Evolutionary conservation across 2,329 filamentous ascomycete genomes (phyloP).

Genomic region (Alternaria brassicae): DNA sequence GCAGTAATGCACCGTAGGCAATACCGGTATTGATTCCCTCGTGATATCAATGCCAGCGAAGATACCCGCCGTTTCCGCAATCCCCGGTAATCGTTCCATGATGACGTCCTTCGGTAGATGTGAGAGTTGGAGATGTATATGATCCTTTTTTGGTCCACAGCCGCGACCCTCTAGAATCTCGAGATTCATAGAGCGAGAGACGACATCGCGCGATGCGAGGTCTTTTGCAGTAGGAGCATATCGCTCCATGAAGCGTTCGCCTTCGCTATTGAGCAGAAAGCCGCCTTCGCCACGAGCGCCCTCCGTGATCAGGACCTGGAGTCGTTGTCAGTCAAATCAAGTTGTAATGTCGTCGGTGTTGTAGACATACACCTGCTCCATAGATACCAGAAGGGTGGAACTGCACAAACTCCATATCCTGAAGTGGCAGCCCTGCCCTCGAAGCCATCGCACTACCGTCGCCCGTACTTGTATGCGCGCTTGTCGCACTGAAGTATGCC

Average conservation of each 20-base stretch:
- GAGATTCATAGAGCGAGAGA: constrained; percentile 58
- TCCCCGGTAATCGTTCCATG: constrained; percentile 57
- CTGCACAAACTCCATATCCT: constrained; percentile 61
- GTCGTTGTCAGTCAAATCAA: not conserved
- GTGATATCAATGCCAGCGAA: constrained; percentile 61
- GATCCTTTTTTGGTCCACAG: constrained; percentile 56
- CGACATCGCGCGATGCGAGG: constrained; percentile 58
- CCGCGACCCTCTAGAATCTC: constrained; percentile 58
- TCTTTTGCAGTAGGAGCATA: constrained; percentile 61
- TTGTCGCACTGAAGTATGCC: constrained; percentile 60
- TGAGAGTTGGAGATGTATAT: constrained; percentile 58
- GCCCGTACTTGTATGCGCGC: constrained; percentile 59
- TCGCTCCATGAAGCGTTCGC: constrained; percentile 61
- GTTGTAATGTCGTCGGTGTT: not conserved
- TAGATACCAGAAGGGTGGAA: constrained; percentile 61
- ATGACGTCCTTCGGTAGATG: constrained; percentile 58
- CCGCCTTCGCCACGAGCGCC: constrained; percentile 60
- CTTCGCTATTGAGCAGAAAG: constrained; percentile 58
- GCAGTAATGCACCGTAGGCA: constrained; percentile 61
- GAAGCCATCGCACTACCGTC: constrained; percentile 61
- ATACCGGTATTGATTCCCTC: constrained; percentile 58
- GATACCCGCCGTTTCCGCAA: constrained; percentile 59
- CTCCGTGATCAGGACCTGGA: constrained; percentile 56
- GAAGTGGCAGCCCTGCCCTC: constrained; percentile 57
- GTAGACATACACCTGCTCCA: constrained; percentile 53